Evolutionary conservation across 352 stramenopile genomes (phyloP), one percentile per base, ranked within the genome.

Genomic region (Elongisporangium senticosum): DNA sequence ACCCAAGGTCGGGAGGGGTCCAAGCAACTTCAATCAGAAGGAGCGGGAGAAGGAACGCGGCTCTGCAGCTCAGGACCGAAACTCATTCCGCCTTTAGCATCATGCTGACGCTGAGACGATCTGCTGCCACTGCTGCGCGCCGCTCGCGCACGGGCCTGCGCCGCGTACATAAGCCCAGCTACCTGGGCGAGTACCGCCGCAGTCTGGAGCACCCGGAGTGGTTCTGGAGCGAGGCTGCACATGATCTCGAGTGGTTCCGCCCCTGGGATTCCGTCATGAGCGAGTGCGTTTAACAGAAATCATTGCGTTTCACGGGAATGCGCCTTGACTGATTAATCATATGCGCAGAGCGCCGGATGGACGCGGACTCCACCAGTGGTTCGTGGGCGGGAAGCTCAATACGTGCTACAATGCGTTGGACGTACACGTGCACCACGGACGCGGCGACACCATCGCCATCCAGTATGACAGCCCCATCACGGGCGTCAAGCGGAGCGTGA

Each of bases 391-490:
- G 19, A 64, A 84, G 60, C 83, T 87, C 67, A 89, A 89, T 61
- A 83, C 75, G 64, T 77, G 76, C 73, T 89, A 84, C 65, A 89
- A 86, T 49, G 68, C 71, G 43, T 58, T 89, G 23, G 79, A 89
- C 58, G 68, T 83, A 23, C 77, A 87, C 47, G 79, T 87, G 47
- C 65, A 67, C 26, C 68, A 63, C n/a, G 76, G 76, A 40, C 67
- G 74, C n/a, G 81, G 80, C 48, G 70, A 87, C 37, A 66, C 71
- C 21, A 51, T 74, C 33, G 81, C 81, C 5, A 68, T 90, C 22
- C 63, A 74, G 48, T 88, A 88, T 55, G 75, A 88, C 54, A 85
- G 77, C 52, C 73, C 75, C 22, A 65, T 88, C 3, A 88, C 86
- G 0, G 67, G 53, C 28, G 83, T 67, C 59, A 83, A 88, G 59